Conservation (phyloP, 2,329 filamentous ascomycete genomes). For the Aspergillus fumigatiaffinis region DNA sequence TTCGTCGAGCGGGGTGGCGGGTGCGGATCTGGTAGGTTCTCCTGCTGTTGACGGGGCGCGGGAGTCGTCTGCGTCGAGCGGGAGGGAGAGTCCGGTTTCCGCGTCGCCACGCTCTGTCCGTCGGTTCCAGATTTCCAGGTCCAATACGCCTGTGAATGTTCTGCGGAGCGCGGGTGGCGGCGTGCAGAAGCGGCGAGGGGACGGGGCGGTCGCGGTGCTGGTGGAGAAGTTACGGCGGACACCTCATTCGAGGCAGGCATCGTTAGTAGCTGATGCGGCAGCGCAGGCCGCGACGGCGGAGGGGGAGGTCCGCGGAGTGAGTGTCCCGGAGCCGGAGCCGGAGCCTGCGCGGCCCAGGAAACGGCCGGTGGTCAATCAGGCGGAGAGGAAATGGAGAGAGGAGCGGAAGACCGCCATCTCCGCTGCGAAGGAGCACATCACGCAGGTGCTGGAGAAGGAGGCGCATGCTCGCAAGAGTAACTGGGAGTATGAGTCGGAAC, state of each 20-base stretch:
- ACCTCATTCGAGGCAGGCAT: slow-evolving; percentile 31
- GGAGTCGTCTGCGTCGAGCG: slow-evolving; percentile 11
- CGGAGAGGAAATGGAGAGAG: slow-evolving; percentile 37
- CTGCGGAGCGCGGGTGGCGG: slow-evolving; percentile 27
- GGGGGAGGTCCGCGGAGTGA: slow-evolving; percentile 3
- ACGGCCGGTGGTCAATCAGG: slow-evolving; percentile 39
- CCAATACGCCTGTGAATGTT: slow-evolving; percentile 23
- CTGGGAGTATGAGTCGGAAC: slow-evolving; percentile 42
- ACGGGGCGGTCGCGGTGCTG: slow-evolving; percentile 33
- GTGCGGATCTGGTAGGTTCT: neutral
- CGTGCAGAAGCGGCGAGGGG: slow-evolving; percentile 33
- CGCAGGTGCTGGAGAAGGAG: slow-evolving; percentile 33
- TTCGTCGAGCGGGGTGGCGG: slow-evolving; percentile 13
- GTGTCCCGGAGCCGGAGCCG: slow-evolving; percentile 5
- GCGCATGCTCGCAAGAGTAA: slow-evolving; percentile 34
- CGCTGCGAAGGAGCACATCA: slow-evolving; percentile 33
- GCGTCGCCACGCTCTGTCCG: slow-evolving; percentile 27
- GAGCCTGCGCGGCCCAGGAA: slow-evolving; percentile 26
- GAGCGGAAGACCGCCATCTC: slow-evolving; percentile 31
- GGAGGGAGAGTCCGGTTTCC: slow-evolving; percentile 11
- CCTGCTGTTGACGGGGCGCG: neutral
- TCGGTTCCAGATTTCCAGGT: slow-evolving; percentile 39
- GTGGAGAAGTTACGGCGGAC: slow-evolving; percentile 37
- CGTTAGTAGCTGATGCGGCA: slow-evolving; percentile 29
- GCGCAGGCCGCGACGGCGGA: slow-evolving; percentile 11